Conservation (phyloP, 2,329 filamentous ascomycete genomes). For the Xylariaceae sp. region DNA sequence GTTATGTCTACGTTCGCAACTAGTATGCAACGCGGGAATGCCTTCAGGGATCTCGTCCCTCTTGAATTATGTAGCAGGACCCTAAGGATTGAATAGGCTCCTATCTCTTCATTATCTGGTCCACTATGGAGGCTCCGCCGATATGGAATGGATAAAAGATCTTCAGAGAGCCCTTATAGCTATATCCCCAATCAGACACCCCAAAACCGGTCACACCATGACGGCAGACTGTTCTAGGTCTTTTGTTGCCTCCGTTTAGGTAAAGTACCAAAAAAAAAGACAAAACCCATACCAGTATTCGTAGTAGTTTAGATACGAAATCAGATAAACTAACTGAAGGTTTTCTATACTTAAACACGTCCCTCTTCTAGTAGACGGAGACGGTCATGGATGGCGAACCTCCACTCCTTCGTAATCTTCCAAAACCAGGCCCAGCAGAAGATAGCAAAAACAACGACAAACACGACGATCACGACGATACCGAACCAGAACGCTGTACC, state of each 20-base stretch:
- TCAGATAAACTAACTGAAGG: neutral
- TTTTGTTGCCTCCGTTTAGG: neutral
- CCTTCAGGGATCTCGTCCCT: too few relatives aligned
- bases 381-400: neutral
- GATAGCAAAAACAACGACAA: neutral
- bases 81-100: too few relatives aligned
- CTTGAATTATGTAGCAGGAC: too few relatives aligned
- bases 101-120: too few relatives aligned
- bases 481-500: neutral
- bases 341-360: too few relatives aligned
- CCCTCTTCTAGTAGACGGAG: neutral
- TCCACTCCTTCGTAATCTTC: neutral
- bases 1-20: too few relatives aligned
- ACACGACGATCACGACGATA: neutral
- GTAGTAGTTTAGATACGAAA: neutral
- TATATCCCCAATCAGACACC: too few relatives aligned
- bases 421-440: neutral
- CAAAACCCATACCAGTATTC: neutral
- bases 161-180: too few relatives aligned
- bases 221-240: neutral
- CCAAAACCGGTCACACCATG: too few relatives aligned
- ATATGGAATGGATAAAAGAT: too few relatives aligned
- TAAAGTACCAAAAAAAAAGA: neutral
- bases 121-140: too few relatives aligned
- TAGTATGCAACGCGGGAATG: too few relatives aligned